Evolutionary conservation across 2,329 filamentous ascomycete species (phyloP).

Genomic region (Pleoardoris graminearum): DNA sequence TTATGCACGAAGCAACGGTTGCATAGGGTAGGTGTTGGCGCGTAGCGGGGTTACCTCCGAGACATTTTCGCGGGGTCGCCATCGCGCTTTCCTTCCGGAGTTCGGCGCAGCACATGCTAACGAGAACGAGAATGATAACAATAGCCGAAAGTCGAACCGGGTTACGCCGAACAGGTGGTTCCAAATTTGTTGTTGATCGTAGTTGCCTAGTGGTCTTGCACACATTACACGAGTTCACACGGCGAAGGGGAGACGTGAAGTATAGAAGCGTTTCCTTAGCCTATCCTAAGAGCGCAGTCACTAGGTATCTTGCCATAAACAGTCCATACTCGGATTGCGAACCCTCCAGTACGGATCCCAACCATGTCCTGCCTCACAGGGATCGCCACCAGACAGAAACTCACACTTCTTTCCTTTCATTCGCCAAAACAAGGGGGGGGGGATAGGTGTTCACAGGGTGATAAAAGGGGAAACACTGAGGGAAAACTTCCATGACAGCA

Average conservation of each 20-base stretch:
- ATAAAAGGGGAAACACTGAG: constrained; percentile 35
- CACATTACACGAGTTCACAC: not conserved
- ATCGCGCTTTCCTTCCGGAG: not conserved
- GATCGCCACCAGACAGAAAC: constrained; percentile 4
- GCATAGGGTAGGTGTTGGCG: not conserved
- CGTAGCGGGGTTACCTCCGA: not conserved
- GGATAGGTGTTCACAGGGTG: constrained; percentile 30
- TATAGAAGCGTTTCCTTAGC: constrained; percentile 25
- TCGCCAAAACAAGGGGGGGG: constrained; percentile 17
- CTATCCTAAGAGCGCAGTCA: constrained; percentile 37
- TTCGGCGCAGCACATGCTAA: too few relatives aligned
- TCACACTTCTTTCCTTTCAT: constrained; percentile 17
- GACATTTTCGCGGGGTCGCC: constrained; percentile 6
- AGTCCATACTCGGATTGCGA: constrained; percentile 22
- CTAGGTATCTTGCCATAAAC: constrained; percentile 21
- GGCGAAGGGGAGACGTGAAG: constrained; percentile 18
- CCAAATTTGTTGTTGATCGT: too few relatives aligned
- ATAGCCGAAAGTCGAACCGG: not conserved
- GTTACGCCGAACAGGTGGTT: too few relatives aligned
- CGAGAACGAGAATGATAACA: too few relatives aligned
- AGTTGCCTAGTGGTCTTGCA: not conserved
- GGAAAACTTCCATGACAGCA: constrained; percentile 39
- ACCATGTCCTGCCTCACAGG: constrained; percentile 26
- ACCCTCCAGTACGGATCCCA: constrained; percentile 20
- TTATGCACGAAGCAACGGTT: constrained; percentile 2